Conservation (phyloP, 2,329 filamentous ascomycete species). For the Phoma herbarum region DNA sequence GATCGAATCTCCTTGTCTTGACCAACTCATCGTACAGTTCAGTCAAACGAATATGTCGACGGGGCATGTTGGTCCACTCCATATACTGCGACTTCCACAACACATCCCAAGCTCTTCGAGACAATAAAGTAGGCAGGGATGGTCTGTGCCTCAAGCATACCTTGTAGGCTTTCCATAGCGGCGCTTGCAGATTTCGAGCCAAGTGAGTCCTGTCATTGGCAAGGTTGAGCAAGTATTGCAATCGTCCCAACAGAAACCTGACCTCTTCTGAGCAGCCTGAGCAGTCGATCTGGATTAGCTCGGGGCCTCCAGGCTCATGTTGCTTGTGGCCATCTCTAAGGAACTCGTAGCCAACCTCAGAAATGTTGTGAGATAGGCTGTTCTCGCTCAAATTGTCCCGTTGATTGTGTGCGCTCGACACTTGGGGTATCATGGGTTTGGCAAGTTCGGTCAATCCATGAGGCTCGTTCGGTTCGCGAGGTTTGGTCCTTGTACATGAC, state of each 20-base stretch:
- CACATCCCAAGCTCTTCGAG: constrained; percentile 45
- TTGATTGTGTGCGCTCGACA: neutral
- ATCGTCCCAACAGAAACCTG: constrained; percentile 3
- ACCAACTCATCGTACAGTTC: constrained; percentile 44
- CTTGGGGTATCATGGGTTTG: neutral
- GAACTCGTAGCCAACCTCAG: neutral
- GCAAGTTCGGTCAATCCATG: neutral
- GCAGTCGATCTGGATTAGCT: neutral
- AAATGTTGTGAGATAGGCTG: too few relatives aligned
- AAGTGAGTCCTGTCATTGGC: constrained; percentile 18
- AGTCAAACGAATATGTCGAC: constrained; percentile 30
- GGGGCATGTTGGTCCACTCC: constrained; percentile 19
- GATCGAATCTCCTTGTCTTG: constrained; percentile 24
- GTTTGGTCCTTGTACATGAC: constrained; percentile 1
- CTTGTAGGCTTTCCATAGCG: constrained; percentile 46
- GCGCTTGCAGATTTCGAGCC: constrained; percentile 10
- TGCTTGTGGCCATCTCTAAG: neutral
- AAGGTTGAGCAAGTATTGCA: constrained; percentile 29
- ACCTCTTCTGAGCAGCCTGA: neutral
- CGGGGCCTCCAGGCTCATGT: neutral
- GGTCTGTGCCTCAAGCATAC: constrained; percentile 31
- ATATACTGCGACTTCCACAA: constrained; percentile 44
- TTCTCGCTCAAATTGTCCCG: neutral
- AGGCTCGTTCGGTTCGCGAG: neutral
- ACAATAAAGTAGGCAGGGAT: constrained; percentile 29